Base-by-base conservation (phyloP, 148 eudicot genomes). In the Chenopodium album region DNA sequence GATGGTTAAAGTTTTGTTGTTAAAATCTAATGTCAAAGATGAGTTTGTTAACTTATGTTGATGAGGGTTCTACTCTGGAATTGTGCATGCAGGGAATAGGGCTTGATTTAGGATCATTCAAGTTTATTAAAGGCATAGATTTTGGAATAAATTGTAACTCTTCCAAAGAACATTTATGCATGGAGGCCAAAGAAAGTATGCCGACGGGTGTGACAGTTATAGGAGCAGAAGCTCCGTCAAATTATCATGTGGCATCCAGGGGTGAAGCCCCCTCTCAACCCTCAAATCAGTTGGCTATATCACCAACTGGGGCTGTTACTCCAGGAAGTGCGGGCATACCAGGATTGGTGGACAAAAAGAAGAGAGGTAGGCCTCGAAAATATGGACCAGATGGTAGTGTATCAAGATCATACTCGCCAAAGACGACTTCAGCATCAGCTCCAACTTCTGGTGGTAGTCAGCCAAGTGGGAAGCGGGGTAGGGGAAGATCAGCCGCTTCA, bases 301-400 rank as follows among this genome's bases (percentile, higher is more conserved):
- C 84, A 4, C 84, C 87, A 29, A 68, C 83, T 62, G 83, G 86
- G 69, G 73, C 80, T 65, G 67, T 83, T 59, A 71, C 85, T 32
- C 71, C 87, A 22, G 65, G 73, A 37, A 73, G 85, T 77, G 64
- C 69, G 1, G 85, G 79, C 28, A 70, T 82, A 86, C 2, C 85
- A 0, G 89, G 86, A 34, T 44, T 77, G 16, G 47, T 77, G 81
- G 97, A 84, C 76, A 91, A 85, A 87, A 92, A 92, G 90, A 92
- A 91, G 89, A 86, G 90, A 76, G 94, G 94, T 14, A 84, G 97
- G 72, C 97, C 97, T 71, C 84, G 97, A 66, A 92, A 90, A 82
- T 92, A 92, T 75, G 89, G 82, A 4, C 89, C 92, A 1, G 92
- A 86, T 76, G 92, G 90, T 29, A 66, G 79, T 50, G 79, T 81